Conservation (phyloP, 441 rosid genomes). For the Pelargonium fulgidum region DNA sequence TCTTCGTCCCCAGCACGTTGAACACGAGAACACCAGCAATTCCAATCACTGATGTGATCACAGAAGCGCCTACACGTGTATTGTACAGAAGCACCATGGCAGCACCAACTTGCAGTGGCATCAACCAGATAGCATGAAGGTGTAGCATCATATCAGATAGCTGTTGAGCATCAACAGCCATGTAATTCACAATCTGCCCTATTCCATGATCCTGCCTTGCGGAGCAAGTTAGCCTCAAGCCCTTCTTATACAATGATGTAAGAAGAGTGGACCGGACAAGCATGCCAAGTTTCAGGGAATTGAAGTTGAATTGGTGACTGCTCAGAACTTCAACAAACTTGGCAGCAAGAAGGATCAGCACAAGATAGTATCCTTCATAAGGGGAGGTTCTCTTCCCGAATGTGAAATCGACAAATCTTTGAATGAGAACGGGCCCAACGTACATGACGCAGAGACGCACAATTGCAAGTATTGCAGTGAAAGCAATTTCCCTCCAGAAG, state of each 20-base stretch:
- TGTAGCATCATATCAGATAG: slow-evolving; percentile 89
- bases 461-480: slow-evolving; percentile 73
- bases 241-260: slow-evolving; percentile 73
- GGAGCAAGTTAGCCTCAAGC: slow-evolving; percentile 59
- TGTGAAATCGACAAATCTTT: slow-evolving; percentile 66
- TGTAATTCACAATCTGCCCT: slow-evolving; percentile 78
- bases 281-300: slow-evolving; percentile 73
- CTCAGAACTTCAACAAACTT: slow-evolving; percentile 69
- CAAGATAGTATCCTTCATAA: slow-evolving; percentile 41
- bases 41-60: slow-evolving; percentile 57
- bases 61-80: slow-evolving; percentile 68
- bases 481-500: slow-evolving; percentile 69
- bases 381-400: slow-evolving; percentile 38
- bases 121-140: slow-evolving; percentile 72
- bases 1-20: slow-evolving; percentile 67
- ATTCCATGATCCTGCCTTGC: slow-evolving; percentile 70
- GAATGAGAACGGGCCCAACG: slow-evolving; percentile 70
- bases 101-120: slow-evolving; percentile 53
- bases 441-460: slow-evolving; percentile 64
- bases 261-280: slow-evolving; percentile 78
- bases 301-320: slow-evolving; percentile 68
- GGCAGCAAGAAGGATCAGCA: slow-evolving; percentile 46
- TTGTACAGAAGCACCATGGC: slow-evolving; percentile 53
- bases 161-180: slow-evolving; percentile 74
- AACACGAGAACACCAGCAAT: slow-evolving; percentile 45